phyloP scores from a whole-genome alignment of 2,329 filamentous ascomycete species.

The Ilyonectria sp. region DNA sequence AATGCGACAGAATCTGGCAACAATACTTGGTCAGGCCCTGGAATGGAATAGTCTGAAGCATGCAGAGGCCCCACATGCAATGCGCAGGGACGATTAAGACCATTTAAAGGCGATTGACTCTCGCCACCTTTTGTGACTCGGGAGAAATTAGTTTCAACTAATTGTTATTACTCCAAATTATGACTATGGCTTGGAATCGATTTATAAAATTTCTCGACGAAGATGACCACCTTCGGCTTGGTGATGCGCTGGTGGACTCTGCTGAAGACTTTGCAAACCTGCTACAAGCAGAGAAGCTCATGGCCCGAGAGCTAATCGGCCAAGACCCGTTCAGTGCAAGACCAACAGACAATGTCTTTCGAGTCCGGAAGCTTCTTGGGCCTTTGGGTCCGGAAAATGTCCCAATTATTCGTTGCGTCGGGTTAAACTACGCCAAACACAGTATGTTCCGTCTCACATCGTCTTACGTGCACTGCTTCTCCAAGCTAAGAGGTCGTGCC shows the following conservation, averaged over 20 bases:
- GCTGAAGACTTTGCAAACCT: slow-evolving; percentile 12
- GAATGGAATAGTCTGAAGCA: too few species aligned
- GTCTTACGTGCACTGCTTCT: neutral
- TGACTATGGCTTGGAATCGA: slow-evolving; percentile 23
- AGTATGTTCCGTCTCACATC: slow-evolving; percentile 7
- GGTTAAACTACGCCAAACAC: slow-evolving; percentile 31
- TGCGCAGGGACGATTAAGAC: neutral
- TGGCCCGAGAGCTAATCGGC: slow-evolving; percentile 11
- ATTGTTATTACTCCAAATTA: neutral
- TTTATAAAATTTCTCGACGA: slow-evolving; percentile 28
- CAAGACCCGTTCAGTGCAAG: slow-evolving; percentile 13
- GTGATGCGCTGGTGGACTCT: slow-evolving; percentile 15
- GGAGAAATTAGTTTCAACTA: neutral
- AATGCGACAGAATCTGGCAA: too few species aligned
- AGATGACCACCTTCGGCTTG: slow-evolving; percentile 4
- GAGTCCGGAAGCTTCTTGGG: slow-evolving; percentile 19
- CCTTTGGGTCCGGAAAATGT: slow-evolving; percentile 18
- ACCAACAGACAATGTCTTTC: slow-evolving; percentile 10
- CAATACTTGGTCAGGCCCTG: too few species aligned
- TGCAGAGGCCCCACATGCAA: neutral
- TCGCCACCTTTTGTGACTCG: neutral
- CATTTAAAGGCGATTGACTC: neutral
- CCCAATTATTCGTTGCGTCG: slow-evolving; percentile 28
- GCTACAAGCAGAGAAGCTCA: slow-evolving; percentile 13
- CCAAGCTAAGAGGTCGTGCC: neutral